These are phyloP conservation scores for Fusarium avenaceum DNA, from an alignment of 2,329 filamentous ascomycete species.

Conservation along the genomic window DNA sequence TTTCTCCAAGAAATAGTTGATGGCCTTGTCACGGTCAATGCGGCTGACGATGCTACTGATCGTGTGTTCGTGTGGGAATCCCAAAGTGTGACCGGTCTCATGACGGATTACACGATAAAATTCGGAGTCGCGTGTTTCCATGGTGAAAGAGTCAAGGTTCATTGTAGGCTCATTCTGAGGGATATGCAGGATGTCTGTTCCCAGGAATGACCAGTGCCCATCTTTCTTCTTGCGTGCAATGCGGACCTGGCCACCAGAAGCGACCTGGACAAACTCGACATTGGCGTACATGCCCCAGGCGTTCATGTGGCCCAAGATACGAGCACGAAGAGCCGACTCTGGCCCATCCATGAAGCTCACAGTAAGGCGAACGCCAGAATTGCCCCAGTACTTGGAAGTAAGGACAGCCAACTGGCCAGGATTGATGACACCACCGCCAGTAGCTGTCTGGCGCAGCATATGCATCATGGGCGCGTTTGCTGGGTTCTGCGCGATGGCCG, in stretches of 20 bases:
- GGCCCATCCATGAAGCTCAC: not conserved
- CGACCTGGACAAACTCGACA: not conserved
- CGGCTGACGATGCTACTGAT: not conserved
- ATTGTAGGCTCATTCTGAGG: not conserved
- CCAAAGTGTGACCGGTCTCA: not conserved
- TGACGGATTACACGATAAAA: not conserved
- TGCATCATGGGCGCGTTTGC: constrained; percentile 2
- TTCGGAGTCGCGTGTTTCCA: not conserved
- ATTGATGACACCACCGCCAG: not conserved
- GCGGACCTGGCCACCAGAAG: not conserved
- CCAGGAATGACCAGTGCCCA: not conserved
- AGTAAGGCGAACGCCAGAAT: not conserved
- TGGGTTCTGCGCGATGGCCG: not conserved
- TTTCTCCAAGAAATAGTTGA: not conserved
- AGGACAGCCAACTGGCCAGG: not conserved
- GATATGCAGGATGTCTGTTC: not conserved
- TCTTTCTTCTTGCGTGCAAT: not conserved
- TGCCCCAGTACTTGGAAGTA: not conserved
- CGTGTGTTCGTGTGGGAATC: not conserved
- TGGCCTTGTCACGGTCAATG: not conserved
- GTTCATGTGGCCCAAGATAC: constrained; percentile 3
- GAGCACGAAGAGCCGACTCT: not conserved
- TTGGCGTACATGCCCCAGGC: not conserved
- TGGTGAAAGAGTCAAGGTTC: not conserved
- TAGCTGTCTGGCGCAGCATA: not conserved